Base-by-base conservation (phyloP, 1,139 yeast species). In the Meyerozyma carpophila region DNA sequence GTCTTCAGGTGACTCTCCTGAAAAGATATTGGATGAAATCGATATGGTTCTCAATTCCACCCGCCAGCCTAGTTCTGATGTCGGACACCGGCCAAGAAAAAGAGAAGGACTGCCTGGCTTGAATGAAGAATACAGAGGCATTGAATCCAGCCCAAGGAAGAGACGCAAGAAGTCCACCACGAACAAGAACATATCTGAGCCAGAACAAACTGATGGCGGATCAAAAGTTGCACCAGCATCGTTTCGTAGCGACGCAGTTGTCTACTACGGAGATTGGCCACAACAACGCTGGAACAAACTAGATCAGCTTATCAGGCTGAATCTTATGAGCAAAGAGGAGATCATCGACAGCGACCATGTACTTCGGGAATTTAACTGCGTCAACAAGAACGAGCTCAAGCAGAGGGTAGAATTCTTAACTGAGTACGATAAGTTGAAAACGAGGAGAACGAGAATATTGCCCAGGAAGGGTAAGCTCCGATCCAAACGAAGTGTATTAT, bases 21-120 rank as follows among this genome's bases (percentile, higher is more conserved):
- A 44, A 10, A 58, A 56, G 32, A 51, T 61, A 13, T 44, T 61
- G 31, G 50, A 59, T 39, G 63, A 61, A 41, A 46, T 61, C 26
- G 61, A 59, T 40, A 1, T 54, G 39, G 36, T 27, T 47, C 20
- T 44, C 41, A 14, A 40, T 42, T 16, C 39, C 34, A 11, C 37
- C 37, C 13, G 39, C 32, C 16, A 31, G 10, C 34, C 34, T 8
- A 14, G 34, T 13, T 31, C 34, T 8, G 34, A 31, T 11, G 10
- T 14, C 10, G 20, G 34, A 31, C 34, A n/a, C 14, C 10, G 18
- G 16, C 10, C 10, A 8, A 31, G 14, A 14, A 31, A 14, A 8
- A 14, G 20, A 13, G 14, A 14, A 8, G 16, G 20, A 6, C 14
- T 31, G 34, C 20, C n/a, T 7, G 16, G 28, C 16, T 25, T n/a